phyloP scores from a whole-genome alignment of 805 yeast species.

The Yamadazyma paraphyllophila region DNA sequence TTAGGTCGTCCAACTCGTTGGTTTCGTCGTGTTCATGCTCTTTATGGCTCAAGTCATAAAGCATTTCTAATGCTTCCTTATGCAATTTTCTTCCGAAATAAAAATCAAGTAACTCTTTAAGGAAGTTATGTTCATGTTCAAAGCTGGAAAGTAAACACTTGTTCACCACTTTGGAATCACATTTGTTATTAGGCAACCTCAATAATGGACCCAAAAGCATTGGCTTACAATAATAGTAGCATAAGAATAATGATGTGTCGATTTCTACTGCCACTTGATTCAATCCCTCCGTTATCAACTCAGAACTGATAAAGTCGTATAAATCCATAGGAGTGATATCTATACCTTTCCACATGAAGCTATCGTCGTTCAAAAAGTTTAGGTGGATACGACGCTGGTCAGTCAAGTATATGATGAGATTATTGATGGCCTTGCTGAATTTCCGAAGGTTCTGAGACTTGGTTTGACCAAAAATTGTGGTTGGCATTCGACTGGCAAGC shows the following conservation, averaged over 20 bases:
- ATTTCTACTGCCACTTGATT: slow-evolving; percentile 45
- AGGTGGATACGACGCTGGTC: slow-evolving; percentile 51
- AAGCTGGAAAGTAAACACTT: slow-evolving; percentile 44
- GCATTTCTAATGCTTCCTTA: slow-evolving; percentile 61
- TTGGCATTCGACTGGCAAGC: slow-evolving; percentile 6
- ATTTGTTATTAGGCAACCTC: slow-evolving; percentile 66
- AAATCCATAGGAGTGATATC: slow-evolving; percentile 42
- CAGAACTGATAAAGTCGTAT: slow-evolving; percentile 28
- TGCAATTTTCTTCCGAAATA: slow-evolving; percentile 64
- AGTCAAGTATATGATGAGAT: slow-evolving; percentile 47
- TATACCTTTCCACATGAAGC: slow-evolving; percentile 43
- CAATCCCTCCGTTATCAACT: slow-evolving; percentile 21
- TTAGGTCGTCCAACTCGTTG: slow-evolving; percentile 22
- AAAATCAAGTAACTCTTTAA: slow-evolving; percentile 74
- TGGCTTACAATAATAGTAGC: slow-evolving; percentile 68
- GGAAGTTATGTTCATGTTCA: slow-evolving; percentile 35
- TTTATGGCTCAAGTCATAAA: slow-evolving; percentile 36
- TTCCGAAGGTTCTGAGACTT: slow-evolving; percentile 23
- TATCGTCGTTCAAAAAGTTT: slow-evolving; percentile 32
- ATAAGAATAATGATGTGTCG: slow-evolving; percentile 75
- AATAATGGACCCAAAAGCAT: slow-evolving; percentile 80
- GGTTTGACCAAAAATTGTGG: slow-evolving; percentile 10
- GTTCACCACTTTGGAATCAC: slow-evolving; percentile 65
- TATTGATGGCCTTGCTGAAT: slow-evolving; percentile 36
- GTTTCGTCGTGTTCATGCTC: slow-evolving; percentile 14